phyloP scores from a whole-genome alignment of 306 rosid genomes.

The Citrullus mucosospermus region DNA sequence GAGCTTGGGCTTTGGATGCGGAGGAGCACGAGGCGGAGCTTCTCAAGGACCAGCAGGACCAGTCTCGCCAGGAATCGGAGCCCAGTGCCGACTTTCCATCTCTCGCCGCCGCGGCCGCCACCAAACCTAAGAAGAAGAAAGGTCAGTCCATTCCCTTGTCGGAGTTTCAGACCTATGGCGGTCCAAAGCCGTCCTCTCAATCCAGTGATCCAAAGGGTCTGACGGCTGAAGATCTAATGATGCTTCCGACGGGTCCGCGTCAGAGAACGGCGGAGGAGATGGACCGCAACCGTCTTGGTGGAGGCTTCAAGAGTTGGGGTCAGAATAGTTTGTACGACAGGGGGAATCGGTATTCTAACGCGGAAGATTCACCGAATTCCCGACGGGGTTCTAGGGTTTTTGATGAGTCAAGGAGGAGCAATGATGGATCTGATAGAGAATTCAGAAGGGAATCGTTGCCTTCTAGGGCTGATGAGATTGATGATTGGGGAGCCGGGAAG shows the following conservation, averaged over 20 bases:
- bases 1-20: constrained; percentile 91
- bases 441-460: constrained; percentile 41
- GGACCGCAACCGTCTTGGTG: constrained; percentile 43
- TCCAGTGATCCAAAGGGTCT: constrained; percentile 13
- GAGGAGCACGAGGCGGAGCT: constrained; percentile 71
- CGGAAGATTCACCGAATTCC: constrained; percentile 50
- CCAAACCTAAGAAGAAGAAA: constrained; percentile 84
- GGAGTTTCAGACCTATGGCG: constrained; percentile 43
- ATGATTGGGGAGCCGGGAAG: constrained; percentile 76
- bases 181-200: constrained; percentile 20
- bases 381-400: constrained; percentile 72
- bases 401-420: constrained; percentile 35
- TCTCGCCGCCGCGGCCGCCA: constrained; percentile 61
- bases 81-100: constrained; percentile 61
- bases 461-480: constrained; percentile 77
- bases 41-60: constrained; percentile 27
- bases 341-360: constrained; percentile 13
- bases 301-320: constrained; percentile 46
- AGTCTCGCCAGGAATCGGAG: background rate
- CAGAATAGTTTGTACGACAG: constrained; percentile 22
- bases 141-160: constrained; percentile 43
- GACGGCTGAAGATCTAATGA: constrained; percentile 33
- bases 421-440: constrained; percentile 36
- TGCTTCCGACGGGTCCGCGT: constrained; percentile 78
- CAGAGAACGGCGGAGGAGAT: constrained; percentile 83